Evolutionary conservation across 192 early-diverging fungal species (phyloP).

Genomic region (Helicostylum pulchrum): DNA sequence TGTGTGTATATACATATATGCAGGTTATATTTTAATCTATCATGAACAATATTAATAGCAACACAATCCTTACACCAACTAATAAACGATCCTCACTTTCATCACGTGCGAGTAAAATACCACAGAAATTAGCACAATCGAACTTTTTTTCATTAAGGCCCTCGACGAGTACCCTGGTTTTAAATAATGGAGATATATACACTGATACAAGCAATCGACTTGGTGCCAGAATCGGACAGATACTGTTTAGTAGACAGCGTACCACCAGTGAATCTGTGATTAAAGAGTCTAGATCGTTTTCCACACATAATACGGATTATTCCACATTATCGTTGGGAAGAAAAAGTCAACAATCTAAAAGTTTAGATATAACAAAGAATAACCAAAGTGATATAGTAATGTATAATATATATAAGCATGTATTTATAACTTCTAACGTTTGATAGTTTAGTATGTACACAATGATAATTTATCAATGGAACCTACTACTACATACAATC

Average conservation of each 20-base stretch:
- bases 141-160: conserved; percentile 9
- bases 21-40: not conserved
- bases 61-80: not conserved
- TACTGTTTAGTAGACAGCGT: not conserved
- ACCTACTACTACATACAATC: not conserved
- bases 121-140: conserved; percentile 14
- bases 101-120: conserved; percentile 20
- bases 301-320: not conserved
- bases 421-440: too few relatives aligned
- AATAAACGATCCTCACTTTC: conserved; percentile 5
- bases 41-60: conserved; percentile 2
- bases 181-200: not conserved
- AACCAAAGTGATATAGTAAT: too few relatives aligned
- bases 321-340: not conserved
- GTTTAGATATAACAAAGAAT: too few relatives aligned
- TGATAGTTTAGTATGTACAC: too few relatives aligned
- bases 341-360: too few relatives aligned
- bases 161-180: conserved; percentile 5
- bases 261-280: conserved; percentile 5
- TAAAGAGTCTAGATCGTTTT: conserved; percentile 5
- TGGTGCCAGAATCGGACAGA: conserved; percentile 6
- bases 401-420: too few relatives aligned
- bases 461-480: not conserved
- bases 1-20: not conserved
- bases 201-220: not conserved